Evolutionary conservation across 1,284 basidiomycete genomes (phyloP).

Genomic region (Malassezia equina): DNA sequence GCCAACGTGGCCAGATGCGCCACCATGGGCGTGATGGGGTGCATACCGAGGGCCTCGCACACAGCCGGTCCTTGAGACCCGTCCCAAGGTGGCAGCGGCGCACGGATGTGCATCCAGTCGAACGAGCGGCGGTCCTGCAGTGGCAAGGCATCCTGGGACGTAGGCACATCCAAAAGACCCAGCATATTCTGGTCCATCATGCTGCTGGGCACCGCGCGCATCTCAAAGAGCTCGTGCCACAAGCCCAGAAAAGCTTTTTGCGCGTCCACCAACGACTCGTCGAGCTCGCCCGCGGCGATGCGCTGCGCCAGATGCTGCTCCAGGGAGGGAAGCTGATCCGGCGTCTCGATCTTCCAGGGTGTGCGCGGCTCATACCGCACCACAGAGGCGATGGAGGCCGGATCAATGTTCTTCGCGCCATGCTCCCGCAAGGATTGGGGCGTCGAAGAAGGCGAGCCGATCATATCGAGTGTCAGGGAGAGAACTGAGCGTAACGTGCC

Average conservation of each 20-base stretch:
- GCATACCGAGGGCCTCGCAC: background rate
- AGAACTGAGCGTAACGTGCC: slow-evolving; percentile 24
- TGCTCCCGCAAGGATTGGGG: background rate
- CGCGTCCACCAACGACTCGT: background rate
- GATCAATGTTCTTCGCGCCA: background rate
- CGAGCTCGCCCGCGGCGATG: slow-evolving; percentile 19
- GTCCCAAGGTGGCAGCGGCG: slow-evolving; percentile 3
- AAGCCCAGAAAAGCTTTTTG: slow-evolving; percentile 7
- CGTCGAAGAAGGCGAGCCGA: slow-evolving; percentile 22
- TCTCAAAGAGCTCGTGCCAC: slow-evolving; percentile 9
- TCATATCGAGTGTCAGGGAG: slow-evolving; percentile 27
- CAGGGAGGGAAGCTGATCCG: slow-evolving; percentile 13
- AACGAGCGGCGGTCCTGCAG: slow-evolving; percentile 15
- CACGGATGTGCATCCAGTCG: slow-evolving; percentile 22
- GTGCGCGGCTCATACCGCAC: slow-evolving; percentile 18
- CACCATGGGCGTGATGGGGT: slow-evolving; percentile 4
- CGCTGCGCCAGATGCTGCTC: slow-evolving; percentile 16
- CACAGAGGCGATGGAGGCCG: background rate
- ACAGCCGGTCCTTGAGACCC: background rate
- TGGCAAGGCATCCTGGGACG: slow-evolving; percentile 10
- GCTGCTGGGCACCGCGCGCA: background rate
- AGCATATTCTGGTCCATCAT: slow-evolving; percentile 12
- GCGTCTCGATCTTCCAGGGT: slow-evolving; percentile 17
- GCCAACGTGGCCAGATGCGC: slow-evolving; percentile 18
- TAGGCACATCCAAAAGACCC: slow-evolving; percentile 9